These are phyloP conservation scores for Dissoconium aciculare DNA, from an alignment of 2,329 filamentous ascomycete species.

Conservation along the genomic window DNA sequence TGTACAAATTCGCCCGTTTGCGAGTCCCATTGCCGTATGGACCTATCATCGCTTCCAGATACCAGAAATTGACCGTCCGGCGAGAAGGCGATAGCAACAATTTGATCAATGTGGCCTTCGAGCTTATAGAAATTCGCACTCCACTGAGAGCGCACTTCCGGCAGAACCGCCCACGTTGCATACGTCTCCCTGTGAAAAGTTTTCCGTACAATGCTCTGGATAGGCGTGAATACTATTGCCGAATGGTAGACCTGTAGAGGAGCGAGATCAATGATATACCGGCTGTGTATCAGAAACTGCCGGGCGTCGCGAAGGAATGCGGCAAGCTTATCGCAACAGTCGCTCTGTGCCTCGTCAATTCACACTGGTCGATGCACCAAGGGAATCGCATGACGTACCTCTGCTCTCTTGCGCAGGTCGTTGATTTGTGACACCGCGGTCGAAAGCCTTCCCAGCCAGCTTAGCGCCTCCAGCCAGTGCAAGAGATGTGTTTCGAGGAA, in stretches of 20 bases:
- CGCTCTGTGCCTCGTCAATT: neutral
- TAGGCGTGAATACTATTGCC: constrained; percentile 23
- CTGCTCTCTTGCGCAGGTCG: neutral
- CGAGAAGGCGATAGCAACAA: constrained; percentile 6
- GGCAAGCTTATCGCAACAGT: constrained; percentile 3
- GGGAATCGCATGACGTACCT: neutral
- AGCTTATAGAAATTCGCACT: constrained; percentile 14
- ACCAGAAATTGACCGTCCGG: constrained; percentile 2
- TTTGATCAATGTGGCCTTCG: constrained; percentile 10
- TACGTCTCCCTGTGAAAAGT: constrained; percentile 12
- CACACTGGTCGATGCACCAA: neutral
- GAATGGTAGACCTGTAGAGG: constrained; percentile 27
- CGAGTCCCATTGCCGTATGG: constrained; percentile 10
- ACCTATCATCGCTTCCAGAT: constrained; percentile 2
- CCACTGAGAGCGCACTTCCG: constrained; percentile 10
- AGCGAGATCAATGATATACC: constrained; percentile 17
- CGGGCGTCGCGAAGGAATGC: constrained; percentile 21
- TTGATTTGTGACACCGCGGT: constrained; percentile 7
- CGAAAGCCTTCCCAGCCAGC: constrained; percentile 19
- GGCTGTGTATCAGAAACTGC: constrained; percentile 20
- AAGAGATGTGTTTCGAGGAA: constrained; percentile 30
- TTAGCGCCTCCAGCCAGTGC: constrained; percentile 33
- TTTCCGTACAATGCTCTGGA: constrained; percentile 15
- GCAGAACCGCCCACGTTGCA: constrained; percentile 7
- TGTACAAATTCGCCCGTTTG: constrained; percentile 10